phyloP scores from a whole-genome alignment of 2,329 filamentous ascomycete genomes.

The Cordyceps militaris region DNA sequence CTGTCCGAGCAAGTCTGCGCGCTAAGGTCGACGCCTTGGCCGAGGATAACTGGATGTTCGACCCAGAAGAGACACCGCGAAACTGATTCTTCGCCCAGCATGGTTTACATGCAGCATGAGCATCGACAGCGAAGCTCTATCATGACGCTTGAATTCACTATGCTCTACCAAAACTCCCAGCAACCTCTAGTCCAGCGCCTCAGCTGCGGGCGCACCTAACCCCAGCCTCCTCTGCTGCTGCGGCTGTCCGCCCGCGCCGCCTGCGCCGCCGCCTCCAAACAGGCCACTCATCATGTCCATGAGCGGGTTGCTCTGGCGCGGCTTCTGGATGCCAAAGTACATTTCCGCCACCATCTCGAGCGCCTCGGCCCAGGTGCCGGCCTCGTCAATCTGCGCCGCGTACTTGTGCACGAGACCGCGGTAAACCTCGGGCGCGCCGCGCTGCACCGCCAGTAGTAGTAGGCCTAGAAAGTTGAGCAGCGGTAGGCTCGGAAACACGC shows the following conservation, averaged over 20 bases:
- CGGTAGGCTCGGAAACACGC: conserved; percentile 85
- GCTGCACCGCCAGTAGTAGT: conserved; percentile 74
- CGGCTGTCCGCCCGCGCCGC: conserved; percentile 38
- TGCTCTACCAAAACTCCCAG: conserved; percentile 9
- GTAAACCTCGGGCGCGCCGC: conserved; percentile 71
- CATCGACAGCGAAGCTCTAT: neutral
- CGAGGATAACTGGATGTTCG: conserved; percentile 90
- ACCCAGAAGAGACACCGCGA: conserved; percentile 52
- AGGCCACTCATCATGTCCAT: conserved; percentile 98
- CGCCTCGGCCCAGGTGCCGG: conserved; percentile 64
- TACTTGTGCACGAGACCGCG: conserved; percentile 79
- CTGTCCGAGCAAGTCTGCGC: conserved; percentile 61
- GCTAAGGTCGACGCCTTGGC: conserved; percentile 66
- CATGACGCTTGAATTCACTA: conserved; percentile 15
- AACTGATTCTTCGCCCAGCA: conserved; percentile 18
- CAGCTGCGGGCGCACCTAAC: conserved; percentile 39
- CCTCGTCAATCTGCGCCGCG: conserved; percentile 67
- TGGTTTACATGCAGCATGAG: no score
- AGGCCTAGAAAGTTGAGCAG: conserved; percentile 90
- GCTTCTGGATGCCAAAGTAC: conserved; percentile 90
- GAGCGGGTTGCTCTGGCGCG: conserved; percentile 82
- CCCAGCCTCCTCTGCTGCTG: conserved; percentile 33
- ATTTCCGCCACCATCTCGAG: conserved; percentile 87
- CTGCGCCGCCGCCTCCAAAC: conserved; percentile 66
- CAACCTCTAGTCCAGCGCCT: conserved; percentile 48